Conservation (phyloP, 352 stramenopile genomes). For the Elongisporangium anandrum region DNA sequence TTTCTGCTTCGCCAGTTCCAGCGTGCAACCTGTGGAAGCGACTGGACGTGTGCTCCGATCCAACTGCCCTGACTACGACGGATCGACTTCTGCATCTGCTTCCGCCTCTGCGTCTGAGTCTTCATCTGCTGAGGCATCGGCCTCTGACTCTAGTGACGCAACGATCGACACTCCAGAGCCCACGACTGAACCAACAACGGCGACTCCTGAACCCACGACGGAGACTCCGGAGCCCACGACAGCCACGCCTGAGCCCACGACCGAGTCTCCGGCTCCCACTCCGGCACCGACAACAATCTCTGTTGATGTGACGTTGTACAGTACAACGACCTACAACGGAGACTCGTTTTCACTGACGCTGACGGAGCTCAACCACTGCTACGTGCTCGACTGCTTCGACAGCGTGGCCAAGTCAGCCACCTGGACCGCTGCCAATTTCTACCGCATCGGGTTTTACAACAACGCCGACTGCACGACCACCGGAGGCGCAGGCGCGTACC, state of each 20-base stretch:
- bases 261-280: not conserved
- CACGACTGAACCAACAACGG: not conserved
- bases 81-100: not conserved
- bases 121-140: not conserved
- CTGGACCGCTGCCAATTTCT: not conserved
- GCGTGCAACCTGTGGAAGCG: not conserved
- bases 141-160: not conserved
- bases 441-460: not conserved
- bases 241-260: not conserved
- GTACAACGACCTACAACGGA: not conserved
- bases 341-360: not conserved
- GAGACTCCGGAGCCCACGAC: not conserved
- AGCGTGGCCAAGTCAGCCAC: not conserved
- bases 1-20: not conserved
- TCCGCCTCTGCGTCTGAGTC: not conserved
- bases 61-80: not conserved
- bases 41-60: not conserved
- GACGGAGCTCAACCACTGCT: not conserved
- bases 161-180: not conserved
- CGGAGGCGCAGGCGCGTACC: not conserved
- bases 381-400: not conserved
- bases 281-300: not conserved
- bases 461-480: not conserved
- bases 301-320: not conserved
- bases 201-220: not conserved